Conservation (phyloP, 2,329 filamentous ascomycete species). For the Fusarium siculi region DNA sequence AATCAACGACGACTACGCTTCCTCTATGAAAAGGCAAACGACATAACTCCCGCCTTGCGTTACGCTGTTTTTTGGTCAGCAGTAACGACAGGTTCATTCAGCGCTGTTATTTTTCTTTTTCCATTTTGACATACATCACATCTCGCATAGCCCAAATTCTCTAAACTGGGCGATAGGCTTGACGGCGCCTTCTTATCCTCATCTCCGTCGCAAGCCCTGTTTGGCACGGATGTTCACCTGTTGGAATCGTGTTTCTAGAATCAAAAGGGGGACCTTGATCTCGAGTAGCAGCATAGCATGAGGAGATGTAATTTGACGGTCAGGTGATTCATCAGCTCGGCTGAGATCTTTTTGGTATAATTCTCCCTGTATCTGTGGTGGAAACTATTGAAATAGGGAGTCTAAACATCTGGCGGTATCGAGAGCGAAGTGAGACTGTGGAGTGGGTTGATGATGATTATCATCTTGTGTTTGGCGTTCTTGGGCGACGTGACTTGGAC, state of each 20-base stretch:
- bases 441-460: not conserved
- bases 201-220: slow-evolving; percentile 16
- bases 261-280: slow-evolving; percentile 6
- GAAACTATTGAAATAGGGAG: not conserved
- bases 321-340: not conserved
- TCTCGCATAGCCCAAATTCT: slow-evolving; percentile 22
- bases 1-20: slow-evolving; percentile 34
- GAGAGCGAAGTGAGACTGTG: not conserved
- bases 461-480: slow-evolving; percentile 22
- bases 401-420: not conserved
- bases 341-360: not conserved
- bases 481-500: slow-evolving; percentile 23
- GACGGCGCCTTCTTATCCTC: slow-evolving; percentile 15
- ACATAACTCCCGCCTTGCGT: slow-evolving; percentile 4
- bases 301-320: slow-evolving; percentile 15
- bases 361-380: not conserved
- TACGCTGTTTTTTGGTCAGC: not conserved
- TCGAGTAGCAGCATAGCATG: not conserved
- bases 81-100: slow-evolving; percentile 3
- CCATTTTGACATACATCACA: slow-evolving; percentile 30
- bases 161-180: slow-evolving; percentile 13
- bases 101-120: slow-evolving; percentile 23
- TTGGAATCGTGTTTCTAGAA: slow-evolving; percentile 23
- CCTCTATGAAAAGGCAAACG: not conserved
- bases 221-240: slow-evolving; percentile 13